Base-by-base conservation (phyloP, 768 basidiomycete species). In the Mycena chlorophos region DNA sequence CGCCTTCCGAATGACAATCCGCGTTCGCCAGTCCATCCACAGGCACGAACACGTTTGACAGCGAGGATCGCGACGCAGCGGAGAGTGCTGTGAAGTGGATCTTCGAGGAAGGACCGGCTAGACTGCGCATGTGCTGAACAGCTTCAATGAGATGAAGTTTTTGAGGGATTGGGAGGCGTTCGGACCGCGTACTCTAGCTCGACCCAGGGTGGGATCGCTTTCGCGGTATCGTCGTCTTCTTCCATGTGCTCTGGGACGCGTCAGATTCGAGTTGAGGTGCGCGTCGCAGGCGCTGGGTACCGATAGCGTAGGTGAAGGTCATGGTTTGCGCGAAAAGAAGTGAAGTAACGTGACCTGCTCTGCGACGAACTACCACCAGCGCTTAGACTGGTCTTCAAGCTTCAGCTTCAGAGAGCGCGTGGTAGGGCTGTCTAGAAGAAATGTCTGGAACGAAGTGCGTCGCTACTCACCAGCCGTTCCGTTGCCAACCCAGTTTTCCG, bases 81-180 rank as follows among this genome's bases (percentile, higher is more conserved):
- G 96, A 96, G 50, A 98, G 84, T 63, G 90, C 85, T 3, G 94
- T 94, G 72, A 98, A 98, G 65, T 86, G 78, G 37, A 98, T 82
- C 14, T 79, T 74, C 1, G 87, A 80, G 13, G 71, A 69, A 0
- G 78, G 68, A 1, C 89, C 91, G 10, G 91, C 88, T 2, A 96
- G 75, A 10, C 69, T 81, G 43, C 87, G 83, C 93, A 96, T 97
- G 67, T 96, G 92, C 84, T 93, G 67, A 22, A 25, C 26, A 45
- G 28, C 51, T 47, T 30, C 53, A 26, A 57, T 55, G 51, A 30
- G 42, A 60, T 43, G 6, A 27, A 48, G 26, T 37, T 45, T 22
- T 46, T 43, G n/a, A 30, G 47, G 28, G 50, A 30, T 48, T 22
- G 26, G 19, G n/a, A 47, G 29, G 38, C 40, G 50, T 29, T 29